Evolutionary conservation across 2,329 filamentous ascomycete genomes (phyloP).

Genomic region (Rutstroemia sp.): DNA sequence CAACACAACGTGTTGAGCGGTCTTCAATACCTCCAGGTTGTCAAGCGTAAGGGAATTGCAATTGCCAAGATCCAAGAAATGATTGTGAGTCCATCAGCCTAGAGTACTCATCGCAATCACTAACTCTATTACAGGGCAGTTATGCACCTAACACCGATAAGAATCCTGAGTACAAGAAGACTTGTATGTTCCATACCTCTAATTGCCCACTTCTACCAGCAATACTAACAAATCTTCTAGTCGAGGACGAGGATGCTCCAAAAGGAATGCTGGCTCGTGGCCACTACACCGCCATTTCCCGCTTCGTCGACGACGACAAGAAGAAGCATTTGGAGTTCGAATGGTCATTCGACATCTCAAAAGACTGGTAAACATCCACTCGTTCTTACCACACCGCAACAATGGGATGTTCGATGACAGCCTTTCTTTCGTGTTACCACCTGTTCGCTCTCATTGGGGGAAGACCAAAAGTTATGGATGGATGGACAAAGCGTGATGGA

Average conservation of each 20-base stretch:
- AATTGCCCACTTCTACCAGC: neutral
- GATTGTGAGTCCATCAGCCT: conserved; percentile 62
- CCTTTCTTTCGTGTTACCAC: too few species aligned
- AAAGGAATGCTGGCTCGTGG: conserved; percentile 84
- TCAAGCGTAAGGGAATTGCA: conserved; percentile 81
- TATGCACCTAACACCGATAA: conserved; percentile 90
- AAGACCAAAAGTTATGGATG: conserved; percentile 1
- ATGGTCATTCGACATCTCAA: conserved; percentile 94
- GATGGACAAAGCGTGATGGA: neutral
- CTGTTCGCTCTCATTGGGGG: neutral
- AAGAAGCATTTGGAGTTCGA: conserved; percentile 85
- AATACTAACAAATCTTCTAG: conserved; percentile 36
- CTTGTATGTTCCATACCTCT: conserved; percentile 55
- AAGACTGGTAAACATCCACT: conserved; percentile 66
- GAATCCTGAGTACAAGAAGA: conserved; percentile 80
- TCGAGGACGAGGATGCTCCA: conserved; percentile 86
- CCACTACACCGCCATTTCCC: conserved; percentile 81
- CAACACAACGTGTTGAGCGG: conserved; percentile 95
- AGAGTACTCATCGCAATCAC: neutral
- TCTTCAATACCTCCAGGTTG: conserved; percentile 89
- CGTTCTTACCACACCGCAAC: neutral
- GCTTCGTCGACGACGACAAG: conserved; percentile 93
- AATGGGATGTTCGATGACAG: too few species aligned
- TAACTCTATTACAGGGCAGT: conserved; percentile 55
- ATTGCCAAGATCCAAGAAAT: conserved; percentile 95